Conservation (phyloP, 1,284 basidiomycete genomes). For the Hemileia vastatrix region DNA sequence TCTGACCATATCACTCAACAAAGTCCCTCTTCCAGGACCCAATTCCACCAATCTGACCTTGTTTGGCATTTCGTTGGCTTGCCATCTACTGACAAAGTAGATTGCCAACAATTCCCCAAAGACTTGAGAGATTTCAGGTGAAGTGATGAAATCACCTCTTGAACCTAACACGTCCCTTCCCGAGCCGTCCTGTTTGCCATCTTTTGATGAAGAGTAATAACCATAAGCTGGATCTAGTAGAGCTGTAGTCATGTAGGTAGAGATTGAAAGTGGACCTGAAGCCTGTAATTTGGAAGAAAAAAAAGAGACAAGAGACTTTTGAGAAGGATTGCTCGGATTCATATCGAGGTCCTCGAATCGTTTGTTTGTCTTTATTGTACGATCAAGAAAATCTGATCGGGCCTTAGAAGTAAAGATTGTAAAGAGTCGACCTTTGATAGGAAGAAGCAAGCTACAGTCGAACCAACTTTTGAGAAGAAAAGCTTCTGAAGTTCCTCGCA, state of each 20-base stretch:
- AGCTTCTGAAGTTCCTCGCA: no score
- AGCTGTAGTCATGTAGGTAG: slow-evolving; percentile 80
- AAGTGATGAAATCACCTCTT: slow-evolving; percentile 86
- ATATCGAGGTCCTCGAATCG: no score
- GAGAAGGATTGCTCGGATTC: no score
- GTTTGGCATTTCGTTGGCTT: slow-evolving; percentile 51
- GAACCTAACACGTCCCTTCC: slow-evolving; percentile 63
- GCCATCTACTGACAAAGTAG: slow-evolving; percentile 75
- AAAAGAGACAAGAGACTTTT: no score
- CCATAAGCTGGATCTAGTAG: slow-evolving; percentile 75
- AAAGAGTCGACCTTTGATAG: no score
- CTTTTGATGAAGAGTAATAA: slow-evolving; percentile 58
- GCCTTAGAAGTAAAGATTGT: no score
- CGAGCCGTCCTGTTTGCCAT: neutral
- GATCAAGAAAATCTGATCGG: no score
- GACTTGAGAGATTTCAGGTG: slow-evolving; percentile 88
- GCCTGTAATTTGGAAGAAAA: slow-evolving; percentile 56
- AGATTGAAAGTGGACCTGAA: slow-evolving; percentile 72
- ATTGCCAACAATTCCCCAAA: slow-evolving; percentile 89
- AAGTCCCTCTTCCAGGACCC: slow-evolving; percentile 83
- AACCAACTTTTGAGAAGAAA: no score
- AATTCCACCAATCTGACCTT: slow-evolving; percentile 72
- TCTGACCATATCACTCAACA: slow-evolving; percentile 80
- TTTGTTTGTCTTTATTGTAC: no score
- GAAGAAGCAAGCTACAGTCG: no score